A percentile compares a stretch with the other conserved stretches of the same genome.
Conservation (phyloP, 306 rosid genomes). For the Arachis hypogaea region DNA sequence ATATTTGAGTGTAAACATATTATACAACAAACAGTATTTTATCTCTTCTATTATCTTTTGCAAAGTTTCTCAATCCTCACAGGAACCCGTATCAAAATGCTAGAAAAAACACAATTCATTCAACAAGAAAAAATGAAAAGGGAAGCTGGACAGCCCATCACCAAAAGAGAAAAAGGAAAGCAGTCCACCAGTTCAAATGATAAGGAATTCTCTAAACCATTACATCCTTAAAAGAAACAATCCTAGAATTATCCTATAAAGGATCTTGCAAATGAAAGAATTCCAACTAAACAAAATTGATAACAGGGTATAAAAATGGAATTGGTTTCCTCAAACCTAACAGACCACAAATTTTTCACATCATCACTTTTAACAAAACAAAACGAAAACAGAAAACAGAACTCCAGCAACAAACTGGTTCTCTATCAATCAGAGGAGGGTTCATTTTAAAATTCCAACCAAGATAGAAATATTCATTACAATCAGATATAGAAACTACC, state of each 20-base stretch:
- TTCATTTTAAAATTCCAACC: constrained; percentile 7
- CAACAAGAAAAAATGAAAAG: not conserved
- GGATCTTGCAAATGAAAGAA: not conserved
- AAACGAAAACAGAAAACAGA: not conserved
- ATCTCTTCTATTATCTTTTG: not conserved
- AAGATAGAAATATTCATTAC: constrained; percentile 22
- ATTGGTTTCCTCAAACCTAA: too few relatives aligned
- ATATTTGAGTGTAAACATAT: not conserved
- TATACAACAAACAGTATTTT: not conserved
- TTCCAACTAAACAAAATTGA: too few relatives aligned
- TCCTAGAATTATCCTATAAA: too few relatives aligned
- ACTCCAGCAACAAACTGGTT: not conserved
- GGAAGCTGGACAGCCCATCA: not conserved
- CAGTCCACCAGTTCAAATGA: not conserved
- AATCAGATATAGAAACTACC: constrained; percentile 8
- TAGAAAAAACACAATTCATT: not conserved
- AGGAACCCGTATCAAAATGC: not conserved
- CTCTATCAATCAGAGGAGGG: constrained; percentile 3
- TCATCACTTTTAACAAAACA: too few relatives aligned
- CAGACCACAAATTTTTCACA: too few relatives aligned
- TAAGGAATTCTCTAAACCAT: not conserved
- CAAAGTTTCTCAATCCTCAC: not conserved
- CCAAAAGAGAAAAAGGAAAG: not conserved
- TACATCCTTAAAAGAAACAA: not conserved
- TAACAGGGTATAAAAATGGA: too few relatives aligned